Base-by-base conservation (phyloP, 2,329 filamentous ascomycete species). In the Plenodomus lindquistii region DNA sequence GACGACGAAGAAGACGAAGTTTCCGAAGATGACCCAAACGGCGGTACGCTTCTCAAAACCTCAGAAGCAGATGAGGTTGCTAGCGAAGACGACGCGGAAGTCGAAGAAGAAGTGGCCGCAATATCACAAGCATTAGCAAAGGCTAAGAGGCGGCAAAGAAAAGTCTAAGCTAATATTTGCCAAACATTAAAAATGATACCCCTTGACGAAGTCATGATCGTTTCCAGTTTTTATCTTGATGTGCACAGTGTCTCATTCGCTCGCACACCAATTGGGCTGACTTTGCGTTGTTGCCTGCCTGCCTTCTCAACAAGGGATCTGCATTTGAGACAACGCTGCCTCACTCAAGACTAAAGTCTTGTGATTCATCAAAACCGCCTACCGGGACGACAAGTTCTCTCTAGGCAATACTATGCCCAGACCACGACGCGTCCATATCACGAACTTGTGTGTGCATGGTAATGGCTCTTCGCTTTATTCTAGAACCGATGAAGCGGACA, bases 121-220 rank as follows among this genome's bases (percentile, higher is more conserved):
- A 71, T 73, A 64, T 71, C 69, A 15, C 57, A 62, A 19, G 69
- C 63, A 4, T 41, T 72, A 13, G 52, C 59, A 1, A 67, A 64
- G 36, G 69, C 68, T 34, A 70, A 69, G 46, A 71, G 69, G 44
- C 59, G 63, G 47, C 60, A 66, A 57, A 55, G 59, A 50, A 64
- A 53, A 36, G 40, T 46, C 8, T 63, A 36, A 52, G 31, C 42
- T n/a, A 35, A 45, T 56, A 41, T 42, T 21, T 54, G 44, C 61
- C 44, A 55, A 60, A 43, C 57, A n/a, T n/a, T n/a, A n/a, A 34
- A 50, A 65, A 68, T 63, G 63, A 67, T 67, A 67, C 61, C 65
- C 65, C 50, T 31, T 31, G 4, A 31, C 15, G 27, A 31, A 11
- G 9, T 8, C 6, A 7, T 13, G 6, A 13, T 31, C 27, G 11